A percentile compares a stretch with the other conserved stretches of the same genome.
Evolutionary conservation across 2,329 filamentous ascomycete genomes (phyloP).

Genomic region (Monosporascus sp.): DNA sequence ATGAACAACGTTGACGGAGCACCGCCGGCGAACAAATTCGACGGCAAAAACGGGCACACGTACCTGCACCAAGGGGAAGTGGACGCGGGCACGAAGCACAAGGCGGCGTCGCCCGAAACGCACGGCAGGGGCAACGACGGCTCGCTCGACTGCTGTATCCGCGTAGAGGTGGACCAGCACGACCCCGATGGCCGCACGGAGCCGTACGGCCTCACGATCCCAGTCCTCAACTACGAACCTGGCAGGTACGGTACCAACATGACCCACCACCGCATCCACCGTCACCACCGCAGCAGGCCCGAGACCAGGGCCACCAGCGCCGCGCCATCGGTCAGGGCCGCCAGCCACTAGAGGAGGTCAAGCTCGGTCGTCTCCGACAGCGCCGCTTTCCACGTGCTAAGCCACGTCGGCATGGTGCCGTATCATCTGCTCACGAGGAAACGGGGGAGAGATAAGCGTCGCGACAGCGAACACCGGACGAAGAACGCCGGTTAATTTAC

Average conservation of each 20-base stretch:
- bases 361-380: neutral
- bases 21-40: constrained; percentile 14
- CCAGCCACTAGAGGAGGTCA: neutral
- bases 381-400: neutral
- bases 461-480: no score
- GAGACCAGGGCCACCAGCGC: constrained; percentile 14
- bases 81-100: constrained; percentile 72
- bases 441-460: no score
- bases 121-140: constrained; percentile 52
- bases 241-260: constrained; percentile 23
- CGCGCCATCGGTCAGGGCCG: neutral
- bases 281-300: constrained; percentile 20
- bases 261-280: constrained; percentile 14
- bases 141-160: constrained; percentile 74
- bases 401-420: no score
- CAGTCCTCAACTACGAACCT: constrained; percentile 46
- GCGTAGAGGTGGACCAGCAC: constrained; percentile 81
- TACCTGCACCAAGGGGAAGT: constrained; percentile 72
- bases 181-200: constrained; percentile 74
- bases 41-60: constrained; percentile 60
- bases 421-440: no score
- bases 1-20: constrained; percentile 5
- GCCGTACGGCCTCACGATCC: constrained; percentile 82
- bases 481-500: no score
- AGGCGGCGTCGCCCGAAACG: constrained; percentile 54